Evolutionary conservation across 2,329 filamentous ascomycete species (phyloP).

Genomic region (Arthrinium phaeospermum): DNA sequence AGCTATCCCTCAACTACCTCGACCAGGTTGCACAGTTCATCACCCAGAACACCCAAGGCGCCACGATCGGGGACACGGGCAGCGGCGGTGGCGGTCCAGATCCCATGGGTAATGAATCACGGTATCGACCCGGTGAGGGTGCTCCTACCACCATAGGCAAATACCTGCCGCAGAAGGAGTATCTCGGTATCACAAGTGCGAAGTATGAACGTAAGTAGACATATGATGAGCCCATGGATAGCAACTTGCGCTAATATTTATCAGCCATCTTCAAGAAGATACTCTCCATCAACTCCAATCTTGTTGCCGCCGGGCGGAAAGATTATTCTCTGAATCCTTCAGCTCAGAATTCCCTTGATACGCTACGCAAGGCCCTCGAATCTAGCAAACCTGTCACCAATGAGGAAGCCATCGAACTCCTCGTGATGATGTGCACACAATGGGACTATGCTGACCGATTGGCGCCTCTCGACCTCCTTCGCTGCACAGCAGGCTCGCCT

Average conservation of each 20-base stretch:
- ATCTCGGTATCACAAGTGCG: constrained; percentile 76
- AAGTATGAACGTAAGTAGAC: constrained; percentile 63
- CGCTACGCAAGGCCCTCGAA: constrained; percentile 69
- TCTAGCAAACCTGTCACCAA: constrained; percentile 55
- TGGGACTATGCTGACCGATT: constrained; percentile 86
- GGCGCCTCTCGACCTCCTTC: constrained; percentile 84
- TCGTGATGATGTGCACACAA: constrained; percentile 73
- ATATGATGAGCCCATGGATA: constrained; percentile 16
- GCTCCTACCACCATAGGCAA: constrained; percentile 55
- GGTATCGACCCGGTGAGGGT: constrained; percentile 77
- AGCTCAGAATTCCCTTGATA: constrained; percentile 68
- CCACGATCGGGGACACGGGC: constrained; percentile 72
- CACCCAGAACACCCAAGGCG: constrained; percentile 84
- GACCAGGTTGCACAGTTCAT: constrained; percentile 96
- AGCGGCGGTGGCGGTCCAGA: constrained; percentile 61
- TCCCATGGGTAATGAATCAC: constrained; percentile 77
- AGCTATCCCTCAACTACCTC: constrained; percentile 84
- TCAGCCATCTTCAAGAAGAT: constrained; percentile 79
- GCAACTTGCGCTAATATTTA: constrained; percentile 55
- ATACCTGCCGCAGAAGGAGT: constrained; percentile 78
- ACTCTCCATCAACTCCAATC: constrained; percentile 73
- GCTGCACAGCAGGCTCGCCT: constrained; percentile 76
- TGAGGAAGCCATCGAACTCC: constrained; percentile 62
- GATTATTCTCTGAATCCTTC: constrained; percentile 74
- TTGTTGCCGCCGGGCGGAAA: constrained; percentile 75